Percentiles rank a stretch among this genome's conserved stretches.
Evolutionary conservation across 2,329 filamentous ascomycete species (phyloP).

Genomic region (Calonectria crousiana): DNA sequence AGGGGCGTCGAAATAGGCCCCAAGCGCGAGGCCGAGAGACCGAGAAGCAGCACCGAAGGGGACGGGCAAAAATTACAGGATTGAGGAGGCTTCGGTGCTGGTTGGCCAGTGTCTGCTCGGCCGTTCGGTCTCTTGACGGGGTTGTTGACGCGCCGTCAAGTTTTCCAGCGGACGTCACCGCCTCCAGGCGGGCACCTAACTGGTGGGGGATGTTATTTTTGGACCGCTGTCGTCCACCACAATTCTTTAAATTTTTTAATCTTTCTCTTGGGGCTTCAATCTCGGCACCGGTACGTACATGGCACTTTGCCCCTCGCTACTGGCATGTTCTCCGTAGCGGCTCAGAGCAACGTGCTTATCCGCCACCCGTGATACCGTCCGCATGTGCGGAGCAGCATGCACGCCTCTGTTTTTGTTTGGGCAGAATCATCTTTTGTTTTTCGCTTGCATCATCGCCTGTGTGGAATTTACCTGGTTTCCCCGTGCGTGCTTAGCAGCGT

Average conservation of each 20-base stretch:
- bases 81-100: not conserved
- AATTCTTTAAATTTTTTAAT: slow-evolving; percentile 3
- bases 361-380: not conserved
- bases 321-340: not conserved
- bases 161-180: not conserved
- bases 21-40: slow-evolving; percentile 1
- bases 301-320: not conserved
- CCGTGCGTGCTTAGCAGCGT: not conserved
- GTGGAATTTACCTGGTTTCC: not conserved
- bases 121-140: slow-evolving; percentile 1
- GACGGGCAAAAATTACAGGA: not conserved
- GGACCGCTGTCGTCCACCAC: slow-evolving; percentile 3
- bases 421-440: not conserved
- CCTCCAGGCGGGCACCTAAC: not conserved
- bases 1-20: not conserved
- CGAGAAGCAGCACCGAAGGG: not conserved
- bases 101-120: not conserved
- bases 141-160: not conserved
- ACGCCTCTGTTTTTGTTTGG: not conserved
- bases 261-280: not conserved
- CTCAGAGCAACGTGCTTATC: not conserved
- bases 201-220: slow-evolving; percentile 29
- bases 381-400: not conserved
- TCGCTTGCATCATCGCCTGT: not conserved
- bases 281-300: slow-evolving; percentile 3